phyloP scores from a whole-genome alignment of 2,329 filamentous ascomycete genomes.

The Fusarium nelsonii region DNA sequence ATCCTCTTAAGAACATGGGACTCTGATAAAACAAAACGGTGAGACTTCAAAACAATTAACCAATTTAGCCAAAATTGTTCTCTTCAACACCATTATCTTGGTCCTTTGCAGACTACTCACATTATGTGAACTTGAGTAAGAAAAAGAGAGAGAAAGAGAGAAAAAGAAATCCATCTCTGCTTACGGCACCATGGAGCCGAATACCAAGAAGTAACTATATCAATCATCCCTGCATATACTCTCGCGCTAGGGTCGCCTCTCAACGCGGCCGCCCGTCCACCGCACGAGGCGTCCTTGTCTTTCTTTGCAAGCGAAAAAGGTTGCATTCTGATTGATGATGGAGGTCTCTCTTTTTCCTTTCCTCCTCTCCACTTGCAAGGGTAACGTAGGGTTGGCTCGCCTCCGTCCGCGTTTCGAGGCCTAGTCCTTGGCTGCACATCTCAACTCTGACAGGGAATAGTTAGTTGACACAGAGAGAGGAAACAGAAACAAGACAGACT shows the following conservation, averaged over 20 bases:
- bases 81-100: neutral
- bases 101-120: too few species aligned
- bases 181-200: conserved; percentile 27
- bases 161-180: neutral
- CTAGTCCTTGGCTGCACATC: conserved; percentile 23
- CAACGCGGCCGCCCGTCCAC: conserved; percentile 40
- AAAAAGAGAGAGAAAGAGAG: too few species aligned
- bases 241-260: conserved; percentile 40
- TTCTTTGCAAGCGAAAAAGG: conserved; percentile 24
- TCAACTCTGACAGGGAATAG: neutral
- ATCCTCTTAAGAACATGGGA: conserved; percentile 16
- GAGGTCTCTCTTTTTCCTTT: neutral
- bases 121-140: neutral
- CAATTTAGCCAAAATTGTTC: conserved; percentile 4
- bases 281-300: conserved; percentile 19
- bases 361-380: conserved; percentile 16
- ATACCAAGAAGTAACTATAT: neutral
- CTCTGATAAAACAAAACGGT: conserved; percentile 14
- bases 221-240: neutral
- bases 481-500: conserved; percentile 22
- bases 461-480: neutral
- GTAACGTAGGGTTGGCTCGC: conserved; percentile 8
- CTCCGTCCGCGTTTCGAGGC: conserved; percentile 33
- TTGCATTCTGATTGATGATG: conserved; percentile 6
- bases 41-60: conserved; percentile 5